Conservation (phyloP, 208 protist genomes). For the Tritrichomonas musculus region DNA sequence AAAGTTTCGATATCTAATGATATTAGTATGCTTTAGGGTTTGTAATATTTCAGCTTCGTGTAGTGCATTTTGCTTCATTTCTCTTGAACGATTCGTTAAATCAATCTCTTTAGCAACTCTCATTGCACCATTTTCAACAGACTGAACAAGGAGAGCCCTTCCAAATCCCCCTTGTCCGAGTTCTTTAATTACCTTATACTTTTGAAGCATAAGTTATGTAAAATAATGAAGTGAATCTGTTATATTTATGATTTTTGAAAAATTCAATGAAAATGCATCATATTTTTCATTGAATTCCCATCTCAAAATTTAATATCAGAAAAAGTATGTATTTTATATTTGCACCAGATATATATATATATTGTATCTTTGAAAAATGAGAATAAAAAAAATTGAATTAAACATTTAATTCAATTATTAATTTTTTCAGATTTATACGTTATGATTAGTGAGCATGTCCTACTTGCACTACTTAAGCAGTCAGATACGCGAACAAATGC, state of each 20-base stretch:
- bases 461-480: not conserved
- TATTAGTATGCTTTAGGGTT: conserved; percentile 2
- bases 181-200: not conserved
- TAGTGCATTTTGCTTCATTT: not conserved
- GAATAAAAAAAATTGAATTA: no score
- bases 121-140: not conserved
- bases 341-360: no score
- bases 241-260: no score
- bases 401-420: not conserved
- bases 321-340: no score
- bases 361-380: no score
- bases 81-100: not conserved
- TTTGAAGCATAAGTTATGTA: no score
- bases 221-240: no score
- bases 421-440: not conserved
- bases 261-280: no score
- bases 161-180: conserved; percentile 21
- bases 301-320: no score
- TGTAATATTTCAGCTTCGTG: conserved; percentile 4
- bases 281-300: no score
- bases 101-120: conserved; percentile 18
- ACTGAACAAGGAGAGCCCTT: not conserved
- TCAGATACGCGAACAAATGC: not conserved
- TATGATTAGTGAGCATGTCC: not conserved
- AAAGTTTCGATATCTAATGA: conserved; percentile 11